Conservation (phyloP, 2,329 filamentous ascomycete genomes). For the Colletotrichum magnum region DNA sequence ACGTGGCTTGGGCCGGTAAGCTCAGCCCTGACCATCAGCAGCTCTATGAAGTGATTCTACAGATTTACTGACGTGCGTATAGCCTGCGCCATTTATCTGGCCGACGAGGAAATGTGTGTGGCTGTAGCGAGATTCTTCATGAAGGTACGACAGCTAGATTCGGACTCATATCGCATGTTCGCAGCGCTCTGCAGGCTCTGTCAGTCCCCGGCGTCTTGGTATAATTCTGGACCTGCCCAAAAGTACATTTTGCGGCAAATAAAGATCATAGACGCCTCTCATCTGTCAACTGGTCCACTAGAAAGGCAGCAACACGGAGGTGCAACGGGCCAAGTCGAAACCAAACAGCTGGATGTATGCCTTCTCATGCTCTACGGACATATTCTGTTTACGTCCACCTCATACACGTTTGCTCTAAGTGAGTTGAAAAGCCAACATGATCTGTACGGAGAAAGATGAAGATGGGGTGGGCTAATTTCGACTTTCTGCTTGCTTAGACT, state of each 20-base stretch:
- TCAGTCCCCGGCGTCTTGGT: constrained; percentile 80
- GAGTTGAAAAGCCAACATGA: constrained; percentile 44
- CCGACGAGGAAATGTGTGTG: constrained; percentile 82
- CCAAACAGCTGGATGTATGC: constrained; percentile 77
- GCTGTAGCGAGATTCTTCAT: constrained; percentile 87
- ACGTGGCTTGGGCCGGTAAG: constrained; percentile 81
- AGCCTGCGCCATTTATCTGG: constrained; percentile 86
- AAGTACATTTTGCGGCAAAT: constrained; percentile 95
- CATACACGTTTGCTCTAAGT: constrained; percentile 87
- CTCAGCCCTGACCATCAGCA: neutral
- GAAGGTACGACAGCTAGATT: constrained; percentile 83
- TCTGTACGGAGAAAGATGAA: neutral
- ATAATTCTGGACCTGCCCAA: constrained; percentile 84
- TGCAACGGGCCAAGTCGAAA: constrained; percentile 33
- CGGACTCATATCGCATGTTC: constrained; percentile 88
- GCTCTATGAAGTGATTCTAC: neutral
- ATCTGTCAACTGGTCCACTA: constrained; percentile 42
- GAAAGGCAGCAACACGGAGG: constrained; percentile 48
- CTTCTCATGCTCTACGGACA: constrained; percentile 92
- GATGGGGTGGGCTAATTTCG: neutral
- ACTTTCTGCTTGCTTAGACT: constrained; percentile 64
- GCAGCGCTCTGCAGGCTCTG: constrained; percentile 82
- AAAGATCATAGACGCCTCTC: constrained; percentile 84
- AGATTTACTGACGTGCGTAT: constrained; percentile 42
- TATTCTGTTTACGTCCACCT: constrained; percentile 86